These are phyloP conservation scores for Mycena belliarum DNA, from an alignment of 768 basidiomycete species.

Conservation along the genomic window DNA sequence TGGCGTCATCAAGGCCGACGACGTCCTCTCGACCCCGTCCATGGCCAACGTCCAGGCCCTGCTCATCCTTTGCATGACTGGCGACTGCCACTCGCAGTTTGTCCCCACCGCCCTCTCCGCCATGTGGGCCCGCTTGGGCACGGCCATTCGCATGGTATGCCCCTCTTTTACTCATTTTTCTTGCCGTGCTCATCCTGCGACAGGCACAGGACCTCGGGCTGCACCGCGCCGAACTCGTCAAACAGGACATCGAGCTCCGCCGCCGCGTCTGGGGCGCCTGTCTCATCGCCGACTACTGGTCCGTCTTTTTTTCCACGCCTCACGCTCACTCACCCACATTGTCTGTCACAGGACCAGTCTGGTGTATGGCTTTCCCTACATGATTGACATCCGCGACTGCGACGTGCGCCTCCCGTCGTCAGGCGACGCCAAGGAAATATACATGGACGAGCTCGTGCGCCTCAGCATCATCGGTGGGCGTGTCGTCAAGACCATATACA, in stretches of 20 bases:
- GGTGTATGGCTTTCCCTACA: conserved; percentile 89
- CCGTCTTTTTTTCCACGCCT: conserved; percentile 27
- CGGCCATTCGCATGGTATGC: conserved; percentile 88
- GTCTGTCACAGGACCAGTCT: conserved; percentile 66
- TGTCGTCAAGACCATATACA: conserved; percentile 92
- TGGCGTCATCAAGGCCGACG: conserved; percentile 82
- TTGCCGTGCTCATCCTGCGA: too few species aligned
- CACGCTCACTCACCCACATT: background rate
- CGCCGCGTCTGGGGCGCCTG: conserved; percentile 93
- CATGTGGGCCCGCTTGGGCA: conserved; percentile 82
- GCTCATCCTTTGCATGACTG: conserved; percentile 83
- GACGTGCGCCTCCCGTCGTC: conserved; percentile 92
- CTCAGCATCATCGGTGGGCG: conserved; percentile 89
- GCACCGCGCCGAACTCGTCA: conserved; percentile 88
- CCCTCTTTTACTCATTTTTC: background rate
- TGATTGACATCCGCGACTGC: conserved; percentile 97
- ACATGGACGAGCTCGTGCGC: conserved; percentile 90
- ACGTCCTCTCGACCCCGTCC: conserved; percentile 85
- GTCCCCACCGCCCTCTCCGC: conserved; percentile 86
- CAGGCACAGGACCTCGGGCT: conserved; percentile 96
- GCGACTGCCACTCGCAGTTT: conserved; percentile 88
- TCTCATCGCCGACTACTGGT: conserved; percentile 94
- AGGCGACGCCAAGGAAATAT: conserved; percentile 74
- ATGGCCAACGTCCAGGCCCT: conserved; percentile 88
- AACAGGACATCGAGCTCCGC: conserved; percentile 81